These are phyloP conservation scores for Apostasia ramifera DNA, from an alignment of 106 monocot species.

Conservation along the genomic window DNA sequence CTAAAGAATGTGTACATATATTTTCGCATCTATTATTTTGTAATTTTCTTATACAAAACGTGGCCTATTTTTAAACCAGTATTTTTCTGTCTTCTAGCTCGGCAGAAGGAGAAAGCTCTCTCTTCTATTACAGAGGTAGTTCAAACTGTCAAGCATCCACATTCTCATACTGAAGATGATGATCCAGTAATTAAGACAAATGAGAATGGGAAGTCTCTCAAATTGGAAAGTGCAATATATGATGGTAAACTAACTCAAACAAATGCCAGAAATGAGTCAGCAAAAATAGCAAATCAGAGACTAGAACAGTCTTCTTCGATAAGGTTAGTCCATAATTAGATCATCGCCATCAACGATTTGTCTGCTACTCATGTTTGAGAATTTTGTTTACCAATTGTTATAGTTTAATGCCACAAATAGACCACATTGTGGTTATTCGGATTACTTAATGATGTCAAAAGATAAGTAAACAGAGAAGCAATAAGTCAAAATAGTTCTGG, in stretches of 20 bases:
- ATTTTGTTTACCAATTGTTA: too few relatives aligned
- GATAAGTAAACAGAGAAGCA: too few relatives aligned
- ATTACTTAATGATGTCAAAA: not conserved
- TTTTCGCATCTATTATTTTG: too few relatives aligned
- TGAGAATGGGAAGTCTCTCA: constrained; percentile 13
- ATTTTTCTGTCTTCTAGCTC: constrained; percentile 17
- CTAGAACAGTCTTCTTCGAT: constrained; percentile 46
- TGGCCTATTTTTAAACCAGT: too few relatives aligned
- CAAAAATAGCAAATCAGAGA: constrained; percentile 24
- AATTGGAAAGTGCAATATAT: constrained; percentile 19
- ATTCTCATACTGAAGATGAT: constrained; percentile 13
- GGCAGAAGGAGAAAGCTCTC: constrained; percentile 48
- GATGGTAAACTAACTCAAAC: constrained; percentile 24
- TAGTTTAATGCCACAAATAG: too few relatives aligned
- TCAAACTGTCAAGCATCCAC: constrained; percentile 48
- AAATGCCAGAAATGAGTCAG: constrained; percentile 35
- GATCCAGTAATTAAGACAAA: constrained; percentile 15
- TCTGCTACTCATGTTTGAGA: too few relatives aligned
- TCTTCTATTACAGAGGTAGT: constrained; percentile 55
- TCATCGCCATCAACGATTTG: too few relatives aligned
- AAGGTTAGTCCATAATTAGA: constrained; percentile 32
- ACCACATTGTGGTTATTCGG: too few relatives aligned
- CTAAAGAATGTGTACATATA: not conserved
- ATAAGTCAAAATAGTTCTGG: too few relatives aligned
- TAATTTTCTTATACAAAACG: too few relatives aligned